phyloP scores from a whole-genome alignment of 106 monocot genomes.

The Dendrobium huoshanense region DNA sequence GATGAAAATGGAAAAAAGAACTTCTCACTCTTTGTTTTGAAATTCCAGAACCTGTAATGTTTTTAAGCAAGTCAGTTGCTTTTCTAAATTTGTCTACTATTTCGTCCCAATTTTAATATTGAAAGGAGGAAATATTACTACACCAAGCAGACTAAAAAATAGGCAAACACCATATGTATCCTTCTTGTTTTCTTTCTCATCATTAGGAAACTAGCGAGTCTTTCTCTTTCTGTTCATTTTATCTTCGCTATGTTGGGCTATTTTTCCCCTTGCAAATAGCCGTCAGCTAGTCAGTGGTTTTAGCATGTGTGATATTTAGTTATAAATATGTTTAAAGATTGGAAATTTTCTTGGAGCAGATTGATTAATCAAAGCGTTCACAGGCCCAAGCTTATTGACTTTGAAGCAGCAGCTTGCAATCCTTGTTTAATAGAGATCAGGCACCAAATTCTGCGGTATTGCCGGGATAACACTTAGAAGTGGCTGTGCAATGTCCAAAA shows the following conservation, averaged over 20 bases:
- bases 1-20: too few relatives aligned
- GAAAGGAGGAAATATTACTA: not conserved
- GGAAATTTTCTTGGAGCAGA: slow-evolving; percentile 4
- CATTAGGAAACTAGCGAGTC: not conserved
- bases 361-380: not conserved
- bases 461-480: slow-evolving; percentile 10
- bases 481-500: slow-evolving; percentile 17
- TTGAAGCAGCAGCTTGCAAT: not conserved
- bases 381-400: not conserved
- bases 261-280: not conserved
- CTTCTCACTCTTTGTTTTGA: not conserved
- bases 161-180: not conserved
- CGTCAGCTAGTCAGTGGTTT: not conserved
- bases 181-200: not conserved
- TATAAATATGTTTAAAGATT: not conserved
- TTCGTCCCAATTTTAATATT: not conserved
- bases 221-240: not conserved
- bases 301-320: not conserved
- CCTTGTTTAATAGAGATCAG: not conserved
- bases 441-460: not conserved
- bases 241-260: not conserved
- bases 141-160: not conserved
- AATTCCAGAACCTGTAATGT: not conserved
- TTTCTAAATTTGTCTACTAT: not conserved
- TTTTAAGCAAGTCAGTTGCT: not conserved